Percentiles rank a stretch among this genome's conserved stretches.
Evolutionary conservation across 495 filamentous ascomycete species (phyloP).

Genomic region (Neurospora discreta): DNA sequence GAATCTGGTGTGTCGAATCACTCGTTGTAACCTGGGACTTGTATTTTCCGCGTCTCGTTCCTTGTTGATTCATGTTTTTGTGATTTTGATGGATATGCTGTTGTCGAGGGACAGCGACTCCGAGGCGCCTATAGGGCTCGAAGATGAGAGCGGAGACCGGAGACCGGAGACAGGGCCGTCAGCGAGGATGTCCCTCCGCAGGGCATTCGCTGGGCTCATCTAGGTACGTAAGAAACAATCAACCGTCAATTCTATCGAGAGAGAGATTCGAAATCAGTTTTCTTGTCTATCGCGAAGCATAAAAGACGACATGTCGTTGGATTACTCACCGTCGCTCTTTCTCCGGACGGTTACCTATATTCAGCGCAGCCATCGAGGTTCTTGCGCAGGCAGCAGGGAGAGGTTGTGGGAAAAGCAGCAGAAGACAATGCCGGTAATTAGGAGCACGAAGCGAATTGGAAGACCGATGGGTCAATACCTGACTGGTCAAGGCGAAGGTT

Average conservation of each 20-base stretch:
- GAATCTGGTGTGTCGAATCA: not conserved
- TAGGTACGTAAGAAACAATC: not conserved
- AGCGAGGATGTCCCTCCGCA: too few relatives aligned
- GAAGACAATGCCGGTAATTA: too few relatives aligned
- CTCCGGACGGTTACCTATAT: not conserved
- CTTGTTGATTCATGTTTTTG: not conserved
- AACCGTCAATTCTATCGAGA: not conserved
- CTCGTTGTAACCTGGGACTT: not conserved
- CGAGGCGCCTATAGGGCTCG: not conserved
- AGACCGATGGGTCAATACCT: not conserved
- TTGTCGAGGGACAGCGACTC: not conserved
- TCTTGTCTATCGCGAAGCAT: fast-evolving
- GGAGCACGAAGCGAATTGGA: too few relatives aligned
- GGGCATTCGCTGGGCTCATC: too few relatives aligned
- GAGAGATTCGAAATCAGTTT: not conserved
- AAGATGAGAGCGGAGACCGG: too few relatives aligned
- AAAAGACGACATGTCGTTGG: not conserved
- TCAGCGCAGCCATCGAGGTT: not conserved
- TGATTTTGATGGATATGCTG: too few relatives aligned
- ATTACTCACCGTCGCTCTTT: not conserved
- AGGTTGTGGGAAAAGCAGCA: not conserved
- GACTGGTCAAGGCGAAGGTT: not conserved
- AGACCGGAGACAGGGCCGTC: too few relatives aligned
- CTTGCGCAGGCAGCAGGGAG: not conserved
- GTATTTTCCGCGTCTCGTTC: not conserved